Evolutionary conservation across 441 rosid species (phyloP).

Genomic region (Euphorbia celastroides): DNA sequence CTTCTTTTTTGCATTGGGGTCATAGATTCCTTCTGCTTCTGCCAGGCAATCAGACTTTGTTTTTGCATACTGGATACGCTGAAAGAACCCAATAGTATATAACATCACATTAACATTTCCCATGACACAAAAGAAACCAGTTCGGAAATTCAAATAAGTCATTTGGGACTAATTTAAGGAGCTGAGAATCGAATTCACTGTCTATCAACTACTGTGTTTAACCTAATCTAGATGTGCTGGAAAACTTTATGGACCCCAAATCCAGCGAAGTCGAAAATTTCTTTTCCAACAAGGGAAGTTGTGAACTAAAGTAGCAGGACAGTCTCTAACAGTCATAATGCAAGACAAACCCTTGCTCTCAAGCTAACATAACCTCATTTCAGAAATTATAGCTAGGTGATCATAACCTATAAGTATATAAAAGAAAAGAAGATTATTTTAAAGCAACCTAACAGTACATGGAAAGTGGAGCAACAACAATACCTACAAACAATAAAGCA

Average conservation of each 20-base stretch:
- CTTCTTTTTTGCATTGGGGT: slow-evolving; percentile 82
- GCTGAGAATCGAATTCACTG: background rate
- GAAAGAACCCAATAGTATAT: slow-evolving; percentile 26
- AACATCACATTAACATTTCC: slow-evolving; percentile 10
- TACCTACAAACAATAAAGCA: too few relatives aligned
- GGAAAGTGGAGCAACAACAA: background rate
- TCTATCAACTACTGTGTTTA: background rate
- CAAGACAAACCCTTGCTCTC: background rate
- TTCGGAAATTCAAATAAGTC: too few relatives aligned
- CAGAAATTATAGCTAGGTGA: background rate
- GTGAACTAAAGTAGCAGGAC: background rate
- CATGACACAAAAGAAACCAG: background rate
- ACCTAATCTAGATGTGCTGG: background rate
- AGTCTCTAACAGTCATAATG: background rate
- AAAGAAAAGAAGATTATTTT: background rate
- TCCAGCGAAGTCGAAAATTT: background rate
- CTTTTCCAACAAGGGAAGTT: background rate
- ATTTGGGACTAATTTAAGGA: background rate
- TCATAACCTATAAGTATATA: background rate
- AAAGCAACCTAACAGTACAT: background rate
- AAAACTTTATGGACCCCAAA: background rate
- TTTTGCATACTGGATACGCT: slow-evolving; percentile 90
- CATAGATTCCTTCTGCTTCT: slow-evolving; percentile 77
- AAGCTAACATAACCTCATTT: background rate
- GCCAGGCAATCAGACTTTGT: slow-evolving; percentile 78